Conservation (phyloP, 257 asterid species). For the Plantago elongata region DNA sequence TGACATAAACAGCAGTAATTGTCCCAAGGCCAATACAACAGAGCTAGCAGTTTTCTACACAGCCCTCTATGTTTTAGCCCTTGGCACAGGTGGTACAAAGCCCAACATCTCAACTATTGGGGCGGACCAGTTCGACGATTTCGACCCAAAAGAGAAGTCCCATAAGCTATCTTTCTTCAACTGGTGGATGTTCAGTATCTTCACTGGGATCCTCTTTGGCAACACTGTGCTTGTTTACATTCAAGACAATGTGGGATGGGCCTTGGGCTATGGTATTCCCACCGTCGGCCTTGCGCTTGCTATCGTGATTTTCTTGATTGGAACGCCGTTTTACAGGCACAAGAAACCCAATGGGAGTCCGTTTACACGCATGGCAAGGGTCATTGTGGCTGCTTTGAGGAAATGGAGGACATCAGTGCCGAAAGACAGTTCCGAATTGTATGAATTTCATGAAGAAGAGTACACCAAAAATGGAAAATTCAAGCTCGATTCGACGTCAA, state of each 20-base stretch:
- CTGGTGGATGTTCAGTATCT: slow-evolving; percentile 37
- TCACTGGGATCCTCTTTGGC: slow-evolving; percentile 27
- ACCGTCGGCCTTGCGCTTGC: slow-evolving; percentile 26
- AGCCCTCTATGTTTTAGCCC: slow-evolving; percentile 28
- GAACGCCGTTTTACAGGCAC: slow-evolving; percentile 31
- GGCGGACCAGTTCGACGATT: slow-evolving; percentile 31
- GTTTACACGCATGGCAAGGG: slow-evolving; percentile 25
- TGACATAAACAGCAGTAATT: background rate
- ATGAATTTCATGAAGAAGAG: slow-evolving; percentile 19
- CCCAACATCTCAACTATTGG: slow-evolving; percentile 34
- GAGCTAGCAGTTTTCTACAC: slow-evolving; percentile 21
- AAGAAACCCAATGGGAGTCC: slow-evolving; percentile 28
- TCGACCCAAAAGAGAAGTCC: slow-evolving; percentile 26
- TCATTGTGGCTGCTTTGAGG: slow-evolving; percentile 26
- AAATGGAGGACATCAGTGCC: slow-evolving; percentile 22
- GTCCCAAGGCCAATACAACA: slow-evolving; percentile 19
- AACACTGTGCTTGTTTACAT: slow-evolving; percentile 34
- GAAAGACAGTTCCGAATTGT: slow-evolving; percentile 16
- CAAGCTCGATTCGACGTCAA: slow-evolving; percentile 23
- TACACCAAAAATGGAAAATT: slow-evolving; percentile 19
- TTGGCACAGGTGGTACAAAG: slow-evolving; percentile 32
- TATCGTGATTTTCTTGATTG: slow-evolving; percentile 19
- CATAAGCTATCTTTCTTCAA: slow-evolving; percentile 34
- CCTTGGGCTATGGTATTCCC: slow-evolving; percentile 32
- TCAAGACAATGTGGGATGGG: slow-evolving; percentile 35